These are phyloP conservation scores for Trapa incisa DNA, from an alignment of 345 rosid genomes.

Conservation along the genomic window DNA sequence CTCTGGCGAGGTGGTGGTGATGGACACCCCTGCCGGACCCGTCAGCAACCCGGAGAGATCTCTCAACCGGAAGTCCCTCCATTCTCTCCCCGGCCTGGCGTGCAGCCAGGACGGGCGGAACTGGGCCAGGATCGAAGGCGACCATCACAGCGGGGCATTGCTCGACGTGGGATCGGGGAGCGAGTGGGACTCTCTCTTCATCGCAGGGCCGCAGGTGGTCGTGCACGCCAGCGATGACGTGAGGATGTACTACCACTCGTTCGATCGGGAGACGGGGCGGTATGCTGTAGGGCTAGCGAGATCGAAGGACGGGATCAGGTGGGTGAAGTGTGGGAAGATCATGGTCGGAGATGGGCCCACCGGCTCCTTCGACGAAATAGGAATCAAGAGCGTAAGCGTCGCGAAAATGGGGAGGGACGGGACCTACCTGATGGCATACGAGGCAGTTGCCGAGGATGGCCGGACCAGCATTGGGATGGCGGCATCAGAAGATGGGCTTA, in stretches of 20 bases:
- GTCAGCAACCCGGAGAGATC: conserved; percentile 43
- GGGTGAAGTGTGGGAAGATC: conserved; percentile 63
- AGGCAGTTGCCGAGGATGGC: conserved; percentile 43
- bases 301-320: conserved; percentile 74
- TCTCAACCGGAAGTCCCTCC: conserved; percentile 15
- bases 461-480: conserved; percentile 49
- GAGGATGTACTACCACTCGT: conserved; percentile 78
- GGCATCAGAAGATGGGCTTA: conserved; percentile 46
- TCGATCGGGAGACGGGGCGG: conserved; percentile 30
- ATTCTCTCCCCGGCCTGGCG: conserved; percentile 64
- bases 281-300: conserved; percentile 64
- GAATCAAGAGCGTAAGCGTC: conserved; percentile 45
- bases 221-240: conserved; percentile 55
- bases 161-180: conserved; percentile 57
- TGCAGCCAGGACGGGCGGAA: conserved; percentile 80
- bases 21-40: conserved; percentile 6
- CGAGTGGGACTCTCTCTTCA: conserved; percentile 73
- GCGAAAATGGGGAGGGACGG: conserved; percentile 47
- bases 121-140: conserved; percentile 93
- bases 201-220: conserved; percentile 62
- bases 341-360: conserved; percentile 32
- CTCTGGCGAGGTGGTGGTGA: conserved; percentile 29
- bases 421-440: conserved; percentile 57
- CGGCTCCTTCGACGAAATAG: conserved; percentile 42
- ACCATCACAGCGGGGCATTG: conserved; percentile 68